These are phyloP conservation scores for Akanthomyces uredinophilus DNA, from an alignment of 2,329 filamentous ascomycete genomes.

Conservation along the genomic window DNA sequence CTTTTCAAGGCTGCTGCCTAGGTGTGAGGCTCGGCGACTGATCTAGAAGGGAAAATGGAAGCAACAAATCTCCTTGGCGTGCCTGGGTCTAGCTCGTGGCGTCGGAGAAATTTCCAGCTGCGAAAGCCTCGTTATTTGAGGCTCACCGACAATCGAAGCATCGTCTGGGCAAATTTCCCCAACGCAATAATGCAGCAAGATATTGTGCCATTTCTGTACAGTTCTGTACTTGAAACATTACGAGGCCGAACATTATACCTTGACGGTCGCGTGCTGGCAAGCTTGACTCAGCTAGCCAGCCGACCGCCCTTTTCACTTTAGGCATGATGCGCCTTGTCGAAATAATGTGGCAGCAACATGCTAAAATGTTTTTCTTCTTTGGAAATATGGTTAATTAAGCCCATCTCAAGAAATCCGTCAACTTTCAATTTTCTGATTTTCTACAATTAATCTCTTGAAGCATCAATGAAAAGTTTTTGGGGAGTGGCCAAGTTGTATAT, in stretches of 20 bases:
- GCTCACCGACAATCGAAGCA: not conserved
- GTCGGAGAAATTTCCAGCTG: conserved; percentile 1
- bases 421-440: too few relatives aligned
- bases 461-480: too few relatives aligned
- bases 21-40: not conserved
- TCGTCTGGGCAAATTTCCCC: not conserved
- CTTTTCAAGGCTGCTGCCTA: not conserved
- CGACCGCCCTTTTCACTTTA: not conserved
- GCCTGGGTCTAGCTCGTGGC: not conserved
- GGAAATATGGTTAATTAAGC: too few relatives aligned
- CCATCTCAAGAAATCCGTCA: too few relatives aligned
- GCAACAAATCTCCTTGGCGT: not conserved
- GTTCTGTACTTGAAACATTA: not conserved
- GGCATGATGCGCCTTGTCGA: not conserved
- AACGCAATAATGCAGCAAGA: not conserved
- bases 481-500: too few relatives aligned
- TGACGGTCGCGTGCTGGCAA: not conserved
- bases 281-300: not conserved
- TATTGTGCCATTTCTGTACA: not conserved
- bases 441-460: too few relatives aligned
- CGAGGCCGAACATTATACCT: not conserved
- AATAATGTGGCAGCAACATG: not conserved
- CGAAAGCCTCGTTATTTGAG: not conserved
- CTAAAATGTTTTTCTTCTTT: too few relatives aligned
- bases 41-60: not conserved